phyloP scores from a whole-genome alignment of 495 filamentous ascomycete genomes.

The Filosporella fistucella region DNA sequence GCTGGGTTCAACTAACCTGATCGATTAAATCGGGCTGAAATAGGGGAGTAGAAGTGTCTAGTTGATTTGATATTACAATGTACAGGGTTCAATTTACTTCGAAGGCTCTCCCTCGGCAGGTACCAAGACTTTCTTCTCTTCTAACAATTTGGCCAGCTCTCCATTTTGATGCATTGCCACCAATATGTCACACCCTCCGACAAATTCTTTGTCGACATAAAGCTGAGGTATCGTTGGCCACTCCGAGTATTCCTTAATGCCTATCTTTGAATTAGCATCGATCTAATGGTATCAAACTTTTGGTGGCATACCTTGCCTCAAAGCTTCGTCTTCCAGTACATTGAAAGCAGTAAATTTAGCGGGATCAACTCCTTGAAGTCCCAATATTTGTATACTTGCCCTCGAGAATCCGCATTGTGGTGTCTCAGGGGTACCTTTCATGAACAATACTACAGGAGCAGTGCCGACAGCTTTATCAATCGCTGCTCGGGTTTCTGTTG shows the following conservation, averaged over 20 bases:
- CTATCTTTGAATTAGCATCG: slow-evolving; percentile 36
- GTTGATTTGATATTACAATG: slow-evolving; percentile 12
- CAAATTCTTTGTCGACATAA: slow-evolving; percentile 91
- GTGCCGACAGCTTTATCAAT: slow-evolving; percentile 85
- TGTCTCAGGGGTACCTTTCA: slow-evolving; percentile 96
- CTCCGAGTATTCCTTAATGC: slow-evolving; percentile 97
- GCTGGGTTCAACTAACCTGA: too few species aligned
- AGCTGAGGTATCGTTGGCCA: slow-evolving; percentile 99
- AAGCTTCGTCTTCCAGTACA: slow-evolving; percentile 84
- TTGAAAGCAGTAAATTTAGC: slow-evolving; percentile 95
- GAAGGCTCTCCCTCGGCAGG: slow-evolving; percentile 29
- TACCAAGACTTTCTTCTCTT: slow-evolving; percentile 81
- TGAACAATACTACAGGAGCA: slow-evolving; percentile 92
- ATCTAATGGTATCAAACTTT: neutral
- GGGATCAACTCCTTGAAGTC: slow-evolving; percentile 94
- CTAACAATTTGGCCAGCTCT: slow-evolving; percentile 83
- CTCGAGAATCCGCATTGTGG: slow-evolving; percentile 98
- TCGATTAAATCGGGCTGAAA: too few species aligned
- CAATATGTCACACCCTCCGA: slow-evolving; percentile 95
- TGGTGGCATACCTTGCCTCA: slow-evolving; percentile 67
- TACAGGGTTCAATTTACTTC: neutral
- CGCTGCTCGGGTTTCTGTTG: slow-evolving; percentile 66
- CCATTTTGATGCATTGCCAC: slow-evolving; percentile 98
- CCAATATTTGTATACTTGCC: slow-evolving; percentile 90
- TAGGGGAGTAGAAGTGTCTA: neutral